Evolutionary conservation across 495 filamentous ascomycete genomes (phyloP).

Genomic region (Hyaloscypha hepaticicola): DNA sequence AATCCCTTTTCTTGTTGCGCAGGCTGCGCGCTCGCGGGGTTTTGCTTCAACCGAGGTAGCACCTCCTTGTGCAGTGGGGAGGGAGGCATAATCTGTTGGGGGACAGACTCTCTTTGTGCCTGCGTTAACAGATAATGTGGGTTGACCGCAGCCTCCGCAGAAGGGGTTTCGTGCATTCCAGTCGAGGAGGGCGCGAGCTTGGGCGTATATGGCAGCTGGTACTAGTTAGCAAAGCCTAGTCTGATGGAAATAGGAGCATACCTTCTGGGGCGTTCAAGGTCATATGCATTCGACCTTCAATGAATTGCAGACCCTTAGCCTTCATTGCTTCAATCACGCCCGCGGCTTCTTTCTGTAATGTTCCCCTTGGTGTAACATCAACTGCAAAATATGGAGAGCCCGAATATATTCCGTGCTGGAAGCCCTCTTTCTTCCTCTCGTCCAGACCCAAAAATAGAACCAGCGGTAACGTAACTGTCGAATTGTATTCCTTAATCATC

Average conservation of each 20-base stretch:
- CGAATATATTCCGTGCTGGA: conserved; percentile 51
- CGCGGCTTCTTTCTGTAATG: conserved; percentile 39
- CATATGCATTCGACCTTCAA: conserved; percentile 57
- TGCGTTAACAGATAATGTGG: conserved; percentile 80
- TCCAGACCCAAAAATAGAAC: conserved; percentile 88
- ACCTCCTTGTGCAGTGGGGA: conserved; percentile 64
- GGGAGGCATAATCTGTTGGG: conserved; percentile 74
- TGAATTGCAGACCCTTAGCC: conserved; percentile 57
- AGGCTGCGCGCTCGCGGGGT: conserved; percentile 56
- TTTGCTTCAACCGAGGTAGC: conserved; percentile 36
- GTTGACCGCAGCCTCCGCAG: conserved; percentile 83
- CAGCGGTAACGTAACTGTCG: conserved; percentile 57
- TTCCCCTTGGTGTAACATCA: conserved; percentile 76
- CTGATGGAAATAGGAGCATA: conserved; percentile 34
- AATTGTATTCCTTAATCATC: conserved; percentile 70
- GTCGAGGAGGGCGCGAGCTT: conserved; percentile 83
- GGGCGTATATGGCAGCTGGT: conserved; percentile 85
- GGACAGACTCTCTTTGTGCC: conserved; percentile 92
- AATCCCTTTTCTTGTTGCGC: conserved; percentile 71
- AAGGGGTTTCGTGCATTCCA: conserved; percentile 95
- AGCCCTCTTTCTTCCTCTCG: conserved; percentile 53
- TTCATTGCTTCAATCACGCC: conserved; percentile 52
- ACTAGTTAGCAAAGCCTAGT: conserved; percentile 11
- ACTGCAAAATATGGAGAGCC: conserved; percentile 86
- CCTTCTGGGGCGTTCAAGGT: conserved; percentile 52